Percentiles rank a stretch among this genome's conserved stretches.
Evolutionary conservation across 257 asterid genomes (phyloP).

Genomic region (Solanum lycopersicoides): DNA sequence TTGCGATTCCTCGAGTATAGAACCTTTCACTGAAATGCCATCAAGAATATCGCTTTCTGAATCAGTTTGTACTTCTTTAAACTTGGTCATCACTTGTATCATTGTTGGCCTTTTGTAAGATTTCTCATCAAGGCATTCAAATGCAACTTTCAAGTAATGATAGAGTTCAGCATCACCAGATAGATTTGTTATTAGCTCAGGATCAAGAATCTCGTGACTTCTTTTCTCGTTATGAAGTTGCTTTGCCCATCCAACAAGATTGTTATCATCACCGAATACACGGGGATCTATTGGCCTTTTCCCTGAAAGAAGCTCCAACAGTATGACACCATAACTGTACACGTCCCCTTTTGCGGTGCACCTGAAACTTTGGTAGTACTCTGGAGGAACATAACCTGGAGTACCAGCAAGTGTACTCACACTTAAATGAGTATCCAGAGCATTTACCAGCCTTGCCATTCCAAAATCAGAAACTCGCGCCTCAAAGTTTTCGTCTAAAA

Average conservation of each 20-base stretch:
- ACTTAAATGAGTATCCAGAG: conserved; percentile 80
- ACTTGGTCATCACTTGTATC: conserved; percentile 96
- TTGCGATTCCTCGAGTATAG: conserved; percentile 66
- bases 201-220: conserved; percentile 65
- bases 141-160: conserved; percentile 68
- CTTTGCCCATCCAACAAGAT: conserved; percentile 97
- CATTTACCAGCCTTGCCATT: conserved; percentile 86
- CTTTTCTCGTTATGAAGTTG: conserved; percentile 44
- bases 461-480: conserved; percentile 97
- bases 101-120: conserved; percentile 76
- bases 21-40: conserved; percentile 59
- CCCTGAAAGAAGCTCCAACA: conserved; percentile 87
- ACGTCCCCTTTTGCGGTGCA: conserved; percentile 96
- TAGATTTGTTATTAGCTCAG: conserved; percentile 34
- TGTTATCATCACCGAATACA: conserved; percentile 82
- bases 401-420: conserved; percentile 96
- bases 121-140: conserved; percentile 82
- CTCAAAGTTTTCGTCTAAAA: conserved; percentile 66
- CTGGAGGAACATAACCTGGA: conserved; percentile 96
- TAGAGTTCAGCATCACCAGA: conserved; percentile 60
- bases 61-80: conserved; percentile 65
- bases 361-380: conserved; percentile 90
- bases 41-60: conserved; percentile 75
- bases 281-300: conserved; percentile 70
- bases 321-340: conserved; percentile 84